These are phyloP conservation scores for Lichina pygmaea DNA, from an alignment of 495 filamentous ascomycete species.

Conservation along the genomic window DNA sequence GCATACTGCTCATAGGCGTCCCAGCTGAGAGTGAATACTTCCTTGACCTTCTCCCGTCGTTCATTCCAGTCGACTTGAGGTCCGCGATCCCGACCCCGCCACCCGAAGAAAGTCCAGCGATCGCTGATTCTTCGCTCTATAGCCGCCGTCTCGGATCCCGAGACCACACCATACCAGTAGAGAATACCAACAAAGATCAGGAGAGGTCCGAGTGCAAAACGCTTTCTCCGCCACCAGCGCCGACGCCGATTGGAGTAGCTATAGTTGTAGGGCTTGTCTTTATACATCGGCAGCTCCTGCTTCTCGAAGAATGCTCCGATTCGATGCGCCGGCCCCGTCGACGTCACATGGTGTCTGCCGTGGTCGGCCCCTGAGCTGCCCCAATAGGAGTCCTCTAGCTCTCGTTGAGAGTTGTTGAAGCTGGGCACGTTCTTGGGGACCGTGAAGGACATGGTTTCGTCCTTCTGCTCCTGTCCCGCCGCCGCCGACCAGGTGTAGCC, in stretches of 20 bases:
- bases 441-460: constrained; percentile 33
- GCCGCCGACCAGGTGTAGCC: neutral
- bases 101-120: constrained; percentile 7
- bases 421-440: constrained; percentile 42
- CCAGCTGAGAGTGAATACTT: constrained; percentile 75
- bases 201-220: constrained; percentile 19
- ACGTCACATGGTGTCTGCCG: constrained; percentile 18
- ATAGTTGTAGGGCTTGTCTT: constrained; percentile 82
- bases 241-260: constrained; percentile 20
- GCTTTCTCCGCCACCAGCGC: constrained; percentile 19
- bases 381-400: constrained; percentile 28
- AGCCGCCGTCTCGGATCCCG: constrained; percentile 7
- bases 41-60: constrained; percentile 62
- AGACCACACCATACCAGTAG: constrained; percentile 31
- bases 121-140: neutral
- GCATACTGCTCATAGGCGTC: constrained; percentile 77
- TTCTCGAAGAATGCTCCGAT: constrained; percentile 25
- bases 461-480: constrained; percentile 4
- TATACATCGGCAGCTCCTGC: constrained; percentile 74
- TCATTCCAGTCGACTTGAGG: constrained; percentile 37
- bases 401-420: constrained; percentile 38
- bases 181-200: constrained; percentile 22
- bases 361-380: constrained; percentile 17
- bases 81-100: constrained; percentile 14
- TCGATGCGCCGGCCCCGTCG: constrained; percentile 13